phyloP scores from a whole-genome alignment of 2,329 filamentous ascomycete genomes.

The Colletotrichum sp. region DNA sequence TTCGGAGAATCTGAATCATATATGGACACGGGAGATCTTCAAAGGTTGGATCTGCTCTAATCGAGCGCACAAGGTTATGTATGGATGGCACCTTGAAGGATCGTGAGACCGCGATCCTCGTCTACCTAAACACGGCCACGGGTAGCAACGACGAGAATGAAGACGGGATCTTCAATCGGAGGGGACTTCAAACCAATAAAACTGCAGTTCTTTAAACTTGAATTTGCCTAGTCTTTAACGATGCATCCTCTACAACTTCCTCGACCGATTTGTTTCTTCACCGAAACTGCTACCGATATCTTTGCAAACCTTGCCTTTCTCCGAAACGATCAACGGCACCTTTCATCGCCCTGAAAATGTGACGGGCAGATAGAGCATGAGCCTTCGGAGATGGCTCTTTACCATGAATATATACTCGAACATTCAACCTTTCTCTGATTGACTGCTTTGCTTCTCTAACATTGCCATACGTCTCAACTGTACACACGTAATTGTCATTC shows the following conservation, averaged over 20 bases:
- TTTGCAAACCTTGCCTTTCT: background rate
- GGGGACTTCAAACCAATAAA: background rate
- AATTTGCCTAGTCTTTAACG: background rate
- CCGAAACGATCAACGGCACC: background rate
- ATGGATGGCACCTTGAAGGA: background rate
- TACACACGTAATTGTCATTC: background rate
- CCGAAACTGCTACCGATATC: background rate
- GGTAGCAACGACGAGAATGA: background rate
- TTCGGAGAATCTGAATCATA: background rate
- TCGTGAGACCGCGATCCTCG: background rate
- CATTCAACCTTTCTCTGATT: rapidly evolving
- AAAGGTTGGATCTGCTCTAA: background rate
- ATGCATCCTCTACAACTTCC: rapidly evolving
- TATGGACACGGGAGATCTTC: rapidly evolving
- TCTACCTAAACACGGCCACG: rapidly evolving
- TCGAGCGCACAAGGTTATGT: background rate
- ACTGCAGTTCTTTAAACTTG: background rate
- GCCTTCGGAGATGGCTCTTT: background rate
- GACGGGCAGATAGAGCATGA: background rate
- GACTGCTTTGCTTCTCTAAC: background rate
- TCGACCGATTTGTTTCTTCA: rapidly evolving
- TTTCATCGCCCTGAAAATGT: background rate
- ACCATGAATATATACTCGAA: background rate
- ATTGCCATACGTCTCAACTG: background rate
- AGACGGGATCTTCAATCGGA: background rate